phyloP scores from a whole-genome alignment of 768 basidiomycete species.

The Fomitopsis pulvina region DNA sequence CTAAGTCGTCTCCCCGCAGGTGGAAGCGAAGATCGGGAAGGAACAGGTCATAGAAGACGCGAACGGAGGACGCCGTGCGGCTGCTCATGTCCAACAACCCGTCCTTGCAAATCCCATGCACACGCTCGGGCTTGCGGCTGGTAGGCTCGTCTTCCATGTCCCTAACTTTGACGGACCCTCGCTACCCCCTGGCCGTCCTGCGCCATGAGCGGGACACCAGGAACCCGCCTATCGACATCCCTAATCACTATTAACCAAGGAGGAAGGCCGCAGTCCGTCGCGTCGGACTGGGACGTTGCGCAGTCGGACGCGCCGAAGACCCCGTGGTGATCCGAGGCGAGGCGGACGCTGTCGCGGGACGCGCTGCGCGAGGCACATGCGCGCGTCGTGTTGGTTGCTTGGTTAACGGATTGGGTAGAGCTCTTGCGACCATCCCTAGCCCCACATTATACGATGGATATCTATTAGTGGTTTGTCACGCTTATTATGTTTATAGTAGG shows the following conservation, averaged over 20 bases:
- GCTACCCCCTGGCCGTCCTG: conserved; percentile 25
- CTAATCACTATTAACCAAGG: no score
- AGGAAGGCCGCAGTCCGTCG: conserved; percentile 33
- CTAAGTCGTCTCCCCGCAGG: conserved; percentile 32
- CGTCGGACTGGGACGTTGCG: conserved; percentile 30
- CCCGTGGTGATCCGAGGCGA: conserved; percentile 41
- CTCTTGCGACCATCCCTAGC: no score
- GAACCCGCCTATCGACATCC: no score
- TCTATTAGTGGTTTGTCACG: no score
- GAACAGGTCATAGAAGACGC: conserved; percentile 15
- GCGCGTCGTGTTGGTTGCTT: no score
- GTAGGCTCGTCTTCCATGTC: conserved; percentile 33
- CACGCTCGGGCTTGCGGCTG: conserved; percentile 29
- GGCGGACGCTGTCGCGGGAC: conserved; percentile 14
- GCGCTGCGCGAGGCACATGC: conserved; percentile 14
- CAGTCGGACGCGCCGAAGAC: conserved; percentile 50
- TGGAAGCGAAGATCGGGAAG: conserved; percentile 13
- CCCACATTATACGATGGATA: no score
- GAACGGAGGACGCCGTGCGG: conserved; percentile 22
- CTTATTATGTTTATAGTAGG: no score
- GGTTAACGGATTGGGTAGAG: no score
- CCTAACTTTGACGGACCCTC: conserved; percentile 29
- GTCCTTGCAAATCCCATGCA: conserved; percentile 25
- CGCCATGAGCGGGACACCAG: conserved; percentile 42
- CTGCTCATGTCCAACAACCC: conserved; percentile 28